These are phyloP conservation scores for Cryptosporidium sp. DNA, from an alignment of 169 alveolate species.

Conservation along the genomic window DNA sequence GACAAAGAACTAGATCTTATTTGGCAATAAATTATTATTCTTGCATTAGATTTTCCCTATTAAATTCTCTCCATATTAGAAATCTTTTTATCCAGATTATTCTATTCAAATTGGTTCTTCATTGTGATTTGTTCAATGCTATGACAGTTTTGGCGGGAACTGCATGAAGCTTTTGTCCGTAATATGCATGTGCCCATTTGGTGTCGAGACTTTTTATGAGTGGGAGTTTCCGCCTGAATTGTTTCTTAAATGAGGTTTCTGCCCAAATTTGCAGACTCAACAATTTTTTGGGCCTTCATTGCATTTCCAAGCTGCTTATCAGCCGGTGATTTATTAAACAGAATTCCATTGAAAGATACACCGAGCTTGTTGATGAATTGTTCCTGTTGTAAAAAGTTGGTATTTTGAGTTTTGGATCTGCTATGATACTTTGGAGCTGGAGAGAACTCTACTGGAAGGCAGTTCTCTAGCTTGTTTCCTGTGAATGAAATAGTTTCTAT, in stretches of 20 bases:
- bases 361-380: not conserved
- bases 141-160: not conserved
- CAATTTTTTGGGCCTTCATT: not conserved
- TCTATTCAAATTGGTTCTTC: not conserved
- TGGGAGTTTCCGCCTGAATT: not conserved
- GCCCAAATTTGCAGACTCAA: not conserved
- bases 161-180: not conserved
- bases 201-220: not conserved
- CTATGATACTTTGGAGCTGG: constrained; percentile 72
- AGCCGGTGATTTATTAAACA: not conserved
- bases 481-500: constrained; percentile 22
- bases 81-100: not conserved
- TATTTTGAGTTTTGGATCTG: constrained; percentile 39
- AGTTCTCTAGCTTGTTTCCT: not conserved
- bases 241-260: not conserved
- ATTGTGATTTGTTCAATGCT: too few relatives aligned
- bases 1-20: constrained; percentile 71
- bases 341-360: not conserved
- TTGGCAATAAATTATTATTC: not conserved
- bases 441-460: constrained; percentile 18
- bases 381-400: not conserved
- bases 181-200: not conserved
- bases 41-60: not conserved
- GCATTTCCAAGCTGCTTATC: not conserved
- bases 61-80: too few relatives aligned